A percentile compares a stretch with the other conserved stretches of the same genome.
phyloP scores from a whole-genome alignment of 2,329 filamentous ascomycete species.

The Diaporthe destruens region DNA sequence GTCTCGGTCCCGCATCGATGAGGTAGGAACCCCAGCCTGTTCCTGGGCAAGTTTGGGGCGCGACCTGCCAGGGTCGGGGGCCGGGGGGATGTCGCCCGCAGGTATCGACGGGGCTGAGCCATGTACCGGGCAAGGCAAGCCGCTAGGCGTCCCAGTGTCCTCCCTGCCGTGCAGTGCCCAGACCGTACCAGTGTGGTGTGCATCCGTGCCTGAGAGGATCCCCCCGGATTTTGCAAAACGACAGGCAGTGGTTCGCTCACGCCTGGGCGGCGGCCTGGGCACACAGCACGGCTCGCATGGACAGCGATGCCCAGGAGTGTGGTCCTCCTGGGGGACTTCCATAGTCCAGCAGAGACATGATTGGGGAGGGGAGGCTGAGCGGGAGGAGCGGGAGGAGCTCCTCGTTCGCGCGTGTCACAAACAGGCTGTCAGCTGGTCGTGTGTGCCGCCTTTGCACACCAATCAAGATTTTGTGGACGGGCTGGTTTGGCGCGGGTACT shows the following conservation, averaged over 20 bases:
- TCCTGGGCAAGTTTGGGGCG: conserved; percentile 39
- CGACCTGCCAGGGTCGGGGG: conserved; percentile 35
- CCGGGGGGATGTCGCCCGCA: conserved; percentile 34
- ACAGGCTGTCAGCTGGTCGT: conserved; percentile 33
- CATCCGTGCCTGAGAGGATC: conserved; percentile 28
- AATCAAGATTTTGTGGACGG: conserved; percentile 13
- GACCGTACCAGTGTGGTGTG: conserved; percentile 4
- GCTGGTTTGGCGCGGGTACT: conserved; percentile 32
- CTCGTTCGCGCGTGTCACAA: conserved; percentile 15
- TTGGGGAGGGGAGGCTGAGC: conserved; percentile 8
- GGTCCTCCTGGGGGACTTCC: conserved; percentile 11
- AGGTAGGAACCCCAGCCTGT: conserved; percentile 33
- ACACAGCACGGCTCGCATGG: neutral
- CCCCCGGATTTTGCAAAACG: conserved; percentile 25
- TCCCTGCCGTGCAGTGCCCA: neutral
- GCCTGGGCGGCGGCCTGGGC: too few species aligned
- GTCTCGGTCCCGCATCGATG: conserved; percentile 36
- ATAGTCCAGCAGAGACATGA: neutral
- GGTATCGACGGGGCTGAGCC: conserved; percentile 33
- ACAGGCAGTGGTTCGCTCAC: neutral
- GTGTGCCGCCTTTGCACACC: conserved; percentile 1
- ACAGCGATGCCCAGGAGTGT: neutral
- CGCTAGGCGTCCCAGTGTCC: conserved; percentile 14
- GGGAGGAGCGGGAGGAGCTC: conserved; percentile 6
- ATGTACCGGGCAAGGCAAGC: conserved; percentile 24